phyloP scores from a whole-genome alignment of 2,329 filamentous ascomycete species.

The Aspergillus pseudoviridinutans region DNA sequence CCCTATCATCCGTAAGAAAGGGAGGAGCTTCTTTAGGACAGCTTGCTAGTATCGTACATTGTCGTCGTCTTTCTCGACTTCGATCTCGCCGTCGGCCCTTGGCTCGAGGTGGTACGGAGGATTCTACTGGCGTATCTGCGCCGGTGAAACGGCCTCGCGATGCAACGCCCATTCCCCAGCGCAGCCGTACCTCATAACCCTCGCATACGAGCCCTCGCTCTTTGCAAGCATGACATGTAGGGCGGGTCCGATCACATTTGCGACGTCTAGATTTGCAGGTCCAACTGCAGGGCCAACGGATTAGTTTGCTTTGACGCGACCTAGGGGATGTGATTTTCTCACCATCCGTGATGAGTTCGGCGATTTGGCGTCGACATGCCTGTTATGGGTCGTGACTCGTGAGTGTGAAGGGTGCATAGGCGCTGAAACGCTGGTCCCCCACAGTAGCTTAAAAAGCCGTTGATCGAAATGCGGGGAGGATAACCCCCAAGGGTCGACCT shows the following conservation, averaged over 20 bases:
- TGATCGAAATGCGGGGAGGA: conserved; percentile 8
- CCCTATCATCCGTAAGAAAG: background rate
- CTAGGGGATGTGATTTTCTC: too few species aligned
- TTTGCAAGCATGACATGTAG: conserved; percentile 21
- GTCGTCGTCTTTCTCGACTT: conserved; percentile 12
- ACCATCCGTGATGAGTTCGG: conserved; percentile 24
- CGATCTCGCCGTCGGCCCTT: conserved; percentile 26
- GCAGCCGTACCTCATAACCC: conserved; percentile 29
- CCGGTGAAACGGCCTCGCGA: conserved; percentile 30
- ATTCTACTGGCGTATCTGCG: conserved; percentile 23
- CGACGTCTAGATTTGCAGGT: conserved; percentile 28
- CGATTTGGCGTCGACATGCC: conserved; percentile 25
- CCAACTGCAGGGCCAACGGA: conserved; percentile 13
- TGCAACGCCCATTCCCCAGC: conserved; percentile 29
- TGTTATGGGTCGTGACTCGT: background rate
- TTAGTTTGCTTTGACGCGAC: background rate
- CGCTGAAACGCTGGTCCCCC: background rate
- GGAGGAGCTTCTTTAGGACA: background rate
- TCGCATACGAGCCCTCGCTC: conserved; percentile 24
- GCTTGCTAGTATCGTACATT: background rate
- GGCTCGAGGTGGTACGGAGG: conserved; percentile 18
- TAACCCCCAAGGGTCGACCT: conserved; percentile 14
- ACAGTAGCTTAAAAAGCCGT: background rate
- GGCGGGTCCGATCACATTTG: conserved; percentile 25
- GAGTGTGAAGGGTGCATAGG: too few species aligned